Conservation (phyloP, 805 yeast species). For the Wickerhamomyces queroliae region DNA sequence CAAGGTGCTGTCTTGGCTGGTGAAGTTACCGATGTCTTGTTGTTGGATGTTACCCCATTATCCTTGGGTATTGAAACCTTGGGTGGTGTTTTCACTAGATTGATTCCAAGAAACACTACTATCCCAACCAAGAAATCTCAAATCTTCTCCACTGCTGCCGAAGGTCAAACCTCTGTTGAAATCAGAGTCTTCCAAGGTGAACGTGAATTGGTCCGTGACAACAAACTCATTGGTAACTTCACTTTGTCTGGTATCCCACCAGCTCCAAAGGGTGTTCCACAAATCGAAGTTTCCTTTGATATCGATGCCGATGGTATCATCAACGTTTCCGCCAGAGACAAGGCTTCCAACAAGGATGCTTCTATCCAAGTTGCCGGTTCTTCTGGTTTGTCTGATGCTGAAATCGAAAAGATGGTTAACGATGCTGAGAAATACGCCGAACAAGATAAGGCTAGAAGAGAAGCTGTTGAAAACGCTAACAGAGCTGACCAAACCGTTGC, state of each 20-base stretch:
- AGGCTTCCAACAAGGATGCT: slow-evolving; percentile 75
- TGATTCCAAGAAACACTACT: slow-evolving; percentile 70
- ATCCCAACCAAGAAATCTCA: slow-evolving; percentile 72
- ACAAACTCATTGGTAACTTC: slow-evolving; percentile 73
- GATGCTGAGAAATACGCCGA: slow-evolving; percentile 58
- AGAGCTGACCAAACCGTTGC: slow-evolving; percentile 75
- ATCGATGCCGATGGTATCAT: slow-evolving; percentile 81
- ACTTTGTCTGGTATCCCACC: slow-evolving; percentile 68
- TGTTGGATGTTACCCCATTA: slow-evolving; percentile 77
- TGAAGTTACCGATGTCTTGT: slow-evolving; percentile 72
- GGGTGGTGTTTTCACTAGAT: slow-evolving; percentile 75
- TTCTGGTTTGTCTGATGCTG: slow-evolving; percentile 57
- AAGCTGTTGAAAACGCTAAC: slow-evolving; percentile 72
- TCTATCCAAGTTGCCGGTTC: slow-evolving; percentile 61
- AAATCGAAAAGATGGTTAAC: slow-evolving; percentile 52
- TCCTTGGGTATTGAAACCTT: slow-evolving; percentile 78
- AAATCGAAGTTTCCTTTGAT: slow-evolving; percentile 69
- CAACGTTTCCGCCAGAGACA: slow-evolving; percentile 79
- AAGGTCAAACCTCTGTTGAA: slow-evolving; percentile 79
- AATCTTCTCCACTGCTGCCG: slow-evolving; percentile 74
- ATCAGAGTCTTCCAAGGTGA: slow-evolving; percentile 80
- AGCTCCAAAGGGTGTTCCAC: slow-evolving; percentile 78
- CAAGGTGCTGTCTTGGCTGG: slow-evolving; percentile 86
- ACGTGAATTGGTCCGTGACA: slow-evolving; percentile 71
- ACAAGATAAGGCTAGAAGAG: slow-evolving; percentile 50